phyloP scores from a whole-genome alignment of 1,284 basidiomycete species.

The Pterulicium gracile region DNA sequence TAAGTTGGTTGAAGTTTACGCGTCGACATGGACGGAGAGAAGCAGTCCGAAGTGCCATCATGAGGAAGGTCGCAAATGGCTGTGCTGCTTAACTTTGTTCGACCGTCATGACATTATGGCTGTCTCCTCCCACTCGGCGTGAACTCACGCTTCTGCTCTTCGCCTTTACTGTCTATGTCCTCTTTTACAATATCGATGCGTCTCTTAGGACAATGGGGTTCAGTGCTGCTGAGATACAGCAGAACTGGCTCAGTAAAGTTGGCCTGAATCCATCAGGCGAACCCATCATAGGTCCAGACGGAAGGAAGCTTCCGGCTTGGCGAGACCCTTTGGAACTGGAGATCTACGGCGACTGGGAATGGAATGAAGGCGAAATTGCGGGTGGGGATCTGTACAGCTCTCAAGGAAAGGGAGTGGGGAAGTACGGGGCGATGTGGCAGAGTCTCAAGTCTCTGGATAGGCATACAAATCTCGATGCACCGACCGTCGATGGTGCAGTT shows the following conservation, averaged over 20 bases:
- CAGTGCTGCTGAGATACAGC: slow-evolving; percentile 25
- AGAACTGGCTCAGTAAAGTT: slow-evolving; percentile 24
- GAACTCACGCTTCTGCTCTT: slow-evolving; percentile 53
- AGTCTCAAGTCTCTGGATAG: slow-evolving; percentile 17
- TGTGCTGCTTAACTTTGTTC: neutral
- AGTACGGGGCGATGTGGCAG: slow-evolving; percentile 29
- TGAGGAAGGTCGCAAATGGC: neutral
- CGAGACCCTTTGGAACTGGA: slow-evolving; percentile 42
- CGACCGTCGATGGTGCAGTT: slow-evolving; percentile 40
- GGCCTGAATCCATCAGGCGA: slow-evolving; percentile 26
- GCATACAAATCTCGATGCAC: slow-evolving; percentile 25
- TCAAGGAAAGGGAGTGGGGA: slow-evolving; percentile 24
- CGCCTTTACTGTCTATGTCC: slow-evolving; percentile 45
- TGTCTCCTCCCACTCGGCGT: slow-evolving; percentile 47
- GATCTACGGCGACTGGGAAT: slow-evolving; percentile 58
- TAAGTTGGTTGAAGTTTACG: neutral
- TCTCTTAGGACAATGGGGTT: slow-evolving; percentile 40
- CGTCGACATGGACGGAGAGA: neutral
- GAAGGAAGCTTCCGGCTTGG: slow-evolving; percentile 35
- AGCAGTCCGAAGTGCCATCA: neutral
- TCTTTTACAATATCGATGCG: slow-evolving; percentile 57
- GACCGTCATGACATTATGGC: slow-evolving; percentile 36
- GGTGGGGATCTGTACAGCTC: slow-evolving; percentile 33
- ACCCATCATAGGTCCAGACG: slow-evolving; percentile 29
- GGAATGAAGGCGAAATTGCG: slow-evolving; percentile 47